phyloP scores from a whole-genome alignment of 176 grass and related monocot species.

The Saccharum officinarum region DNA sequence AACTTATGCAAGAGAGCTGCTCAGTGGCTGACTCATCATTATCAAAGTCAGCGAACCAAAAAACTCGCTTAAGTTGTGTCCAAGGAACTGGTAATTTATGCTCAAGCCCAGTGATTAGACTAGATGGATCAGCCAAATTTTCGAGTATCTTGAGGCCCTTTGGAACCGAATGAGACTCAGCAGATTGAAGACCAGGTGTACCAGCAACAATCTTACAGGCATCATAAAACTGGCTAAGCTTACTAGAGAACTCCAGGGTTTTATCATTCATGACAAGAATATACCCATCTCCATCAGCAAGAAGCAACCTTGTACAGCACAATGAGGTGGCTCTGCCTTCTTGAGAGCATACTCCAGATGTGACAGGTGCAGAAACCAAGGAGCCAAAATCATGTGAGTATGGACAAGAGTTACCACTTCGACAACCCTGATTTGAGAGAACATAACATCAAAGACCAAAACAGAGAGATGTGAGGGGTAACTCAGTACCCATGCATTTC shows the following conservation, averaged over 20 bases:
- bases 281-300: slow-evolving; percentile 40
- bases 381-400: slow-evolving; percentile 60
- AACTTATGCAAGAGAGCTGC: slow-evolving; percentile 57
- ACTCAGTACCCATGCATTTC: slow-evolving; percentile 1
- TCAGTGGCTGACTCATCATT: slow-evolving; percentile 29
- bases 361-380: slow-evolving; percentile 15
- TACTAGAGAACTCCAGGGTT: slow-evolving; percentile 55
- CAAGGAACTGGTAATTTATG: slow-evolving; percentile 52
- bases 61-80: slow-evolving; percentile 52
- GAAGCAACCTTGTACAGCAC: slow-evolving; percentile 42
- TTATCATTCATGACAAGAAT: slow-evolving; percentile 80
- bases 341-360: slow-evolving; percentile 54
- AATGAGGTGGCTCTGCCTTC: slow-evolving; percentile 49
- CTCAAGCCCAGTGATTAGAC: slow-evolving; percentile 47
- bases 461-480: neutral
- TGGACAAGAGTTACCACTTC: slow-evolving; percentile 70
- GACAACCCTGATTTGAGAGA: slow-evolving; percentile 65
- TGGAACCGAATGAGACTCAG: slow-evolving; percentile 36
- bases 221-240: slow-evolving; percentile 57
- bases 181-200: slow-evolving; percentile 39
- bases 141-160: slow-evolving; percentile 59
- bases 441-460: slow-evolving; percentile 22
- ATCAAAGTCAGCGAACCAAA: slow-evolving; percentile 75
- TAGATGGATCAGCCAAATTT: slow-evolving; percentile 49
- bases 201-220: slow-evolving; percentile 68